These are phyloP conservation scores for Paramecium octaurelia DNA, from an alignment of 73 alveolate genomes.

Conservation along the genomic window DNA sequence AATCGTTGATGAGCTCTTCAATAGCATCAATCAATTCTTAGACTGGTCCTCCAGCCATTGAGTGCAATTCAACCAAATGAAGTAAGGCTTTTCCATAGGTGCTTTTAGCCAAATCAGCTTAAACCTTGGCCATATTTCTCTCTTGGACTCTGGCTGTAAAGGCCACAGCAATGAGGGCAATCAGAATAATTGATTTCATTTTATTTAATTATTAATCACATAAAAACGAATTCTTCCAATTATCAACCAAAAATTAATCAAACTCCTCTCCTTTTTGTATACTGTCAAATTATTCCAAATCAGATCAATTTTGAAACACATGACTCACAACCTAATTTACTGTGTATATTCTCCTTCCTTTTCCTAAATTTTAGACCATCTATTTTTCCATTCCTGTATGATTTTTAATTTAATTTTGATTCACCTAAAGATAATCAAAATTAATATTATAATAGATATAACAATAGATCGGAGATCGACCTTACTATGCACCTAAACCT, in stretches of 20 bases:
- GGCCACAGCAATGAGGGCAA: conserved; percentile 33
- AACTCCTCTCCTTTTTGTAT: background rate
- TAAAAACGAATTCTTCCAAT: conserved; percentile 3
- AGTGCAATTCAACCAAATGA: conserved; percentile 21
- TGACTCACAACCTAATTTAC: background rate
- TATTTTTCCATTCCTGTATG: too few species aligned
- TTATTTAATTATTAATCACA: background rate
- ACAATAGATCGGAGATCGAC: background rate
- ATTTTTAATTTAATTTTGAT: too few species aligned
- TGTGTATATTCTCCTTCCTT: background rate
- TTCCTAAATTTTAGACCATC: too few species aligned
- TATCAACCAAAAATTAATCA: background rate
- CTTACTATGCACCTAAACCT: background rate
- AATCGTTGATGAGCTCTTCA: conserved; percentile 17
- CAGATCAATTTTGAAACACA: background rate
- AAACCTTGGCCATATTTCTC: conserved; percentile 42
- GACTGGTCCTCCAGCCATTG: conserved; percentile 47
- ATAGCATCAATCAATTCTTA: conserved; percentile 32
- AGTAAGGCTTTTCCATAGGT: conserved; percentile 28
- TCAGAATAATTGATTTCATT: conserved; percentile 16
- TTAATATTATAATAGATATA: background rate
- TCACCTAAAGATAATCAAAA: background rate
- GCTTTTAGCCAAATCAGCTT: conserved; percentile 14
- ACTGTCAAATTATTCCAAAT: too few species aligned
- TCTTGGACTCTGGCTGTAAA: conserved; percentile 18